Evolutionary conservation across 257 asterid genomes (phyloP), one percentile per base, ranked within the genome.

Genomic region (Petunia secreta): DNA sequence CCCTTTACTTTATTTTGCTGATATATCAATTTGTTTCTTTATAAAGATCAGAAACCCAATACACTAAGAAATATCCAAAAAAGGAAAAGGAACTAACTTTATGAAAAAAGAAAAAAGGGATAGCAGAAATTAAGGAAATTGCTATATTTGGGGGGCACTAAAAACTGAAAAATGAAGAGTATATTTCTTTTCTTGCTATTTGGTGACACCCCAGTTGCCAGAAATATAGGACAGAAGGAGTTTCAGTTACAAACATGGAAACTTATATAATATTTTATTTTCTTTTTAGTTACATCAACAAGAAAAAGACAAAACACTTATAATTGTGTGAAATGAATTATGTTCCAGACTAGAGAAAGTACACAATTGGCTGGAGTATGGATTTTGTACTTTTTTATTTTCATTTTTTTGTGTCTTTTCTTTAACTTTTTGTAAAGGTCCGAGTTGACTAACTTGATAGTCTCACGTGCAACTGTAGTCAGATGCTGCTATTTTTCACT

Each of bases 391-490:
- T 71, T 40, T 4, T 37, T 25, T 53, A 67, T 50, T 5, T n/a
- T 54, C 54, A 71, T 74, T 68, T 59, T 39, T 36, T 75, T 52
- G 65, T 80, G 7, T 10, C 4, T 2, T 6, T n/a, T 59, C 60
- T 53, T 80, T 83, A 60, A 46, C 66, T 3, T 36, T 67, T 60
- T 82, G 82, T 82, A 79, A 80, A 80, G 89, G 90, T 87, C 91
- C 83, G 89, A 44, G 92, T 89, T 91, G 94, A 92, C 94, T 73
- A 40, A 46, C 4, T 58, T 25, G 46, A 50, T 76, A 59, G 62
- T 14, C 1, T 11, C 73, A 64, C 38, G 75, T 63, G 83, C 83
- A 25, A 73, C 34, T 73, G 46, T 50, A 69, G 54, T 48, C 34
- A 36, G 11, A 71, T 71, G 62, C 13, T 1, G 44, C 34, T 71